Conservation (phyloP, 305 asterid species). For the Rubia balearica region DNA sequence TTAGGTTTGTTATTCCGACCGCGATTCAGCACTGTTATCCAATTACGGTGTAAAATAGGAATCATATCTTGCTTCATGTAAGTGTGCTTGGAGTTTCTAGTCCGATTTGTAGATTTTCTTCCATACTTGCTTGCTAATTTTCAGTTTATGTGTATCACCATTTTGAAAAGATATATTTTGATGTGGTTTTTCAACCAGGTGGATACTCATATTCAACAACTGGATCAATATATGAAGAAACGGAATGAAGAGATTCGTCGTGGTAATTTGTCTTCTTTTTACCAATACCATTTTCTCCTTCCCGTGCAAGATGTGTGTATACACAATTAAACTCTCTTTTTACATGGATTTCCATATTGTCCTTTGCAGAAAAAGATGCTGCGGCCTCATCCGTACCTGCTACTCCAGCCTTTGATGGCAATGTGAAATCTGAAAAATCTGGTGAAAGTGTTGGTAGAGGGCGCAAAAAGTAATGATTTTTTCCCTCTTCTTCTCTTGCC, state of each 20-base stretch:
- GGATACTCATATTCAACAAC: conserved; percentile 84
- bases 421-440: conserved; percentile 61
- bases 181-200: conserved; percentile 39
- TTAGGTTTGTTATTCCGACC: too few species aligned
- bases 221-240: conserved; percentile 82
- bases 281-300: background rate
- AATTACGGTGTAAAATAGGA: too few species aligned
- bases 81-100: too few species aligned
- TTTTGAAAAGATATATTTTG: background rate
- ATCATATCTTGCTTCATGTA: too few species aligned
- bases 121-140: background rate
- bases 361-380: conserved; percentile 57
- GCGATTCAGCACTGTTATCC: too few species aligned
- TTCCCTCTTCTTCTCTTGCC: conserved; percentile 7
- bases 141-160: background rate
- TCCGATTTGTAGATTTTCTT: too few species aligned
- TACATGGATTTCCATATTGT: background rate
- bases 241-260: conserved; percentile 76
- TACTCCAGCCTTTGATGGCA: conserved; percentile 45
- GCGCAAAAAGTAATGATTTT: conserved; percentile 66
- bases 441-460: conserved; percentile 73
- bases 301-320: background rate
- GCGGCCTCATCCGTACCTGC: conserved; percentile 43
- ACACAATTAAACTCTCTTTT: background rate
- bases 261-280: conserved; percentile 31